Base-by-base conservation (phyloP, 225 moss, liverwort and hornwort genomes). In the Antitrichia curtipendula region DNA sequence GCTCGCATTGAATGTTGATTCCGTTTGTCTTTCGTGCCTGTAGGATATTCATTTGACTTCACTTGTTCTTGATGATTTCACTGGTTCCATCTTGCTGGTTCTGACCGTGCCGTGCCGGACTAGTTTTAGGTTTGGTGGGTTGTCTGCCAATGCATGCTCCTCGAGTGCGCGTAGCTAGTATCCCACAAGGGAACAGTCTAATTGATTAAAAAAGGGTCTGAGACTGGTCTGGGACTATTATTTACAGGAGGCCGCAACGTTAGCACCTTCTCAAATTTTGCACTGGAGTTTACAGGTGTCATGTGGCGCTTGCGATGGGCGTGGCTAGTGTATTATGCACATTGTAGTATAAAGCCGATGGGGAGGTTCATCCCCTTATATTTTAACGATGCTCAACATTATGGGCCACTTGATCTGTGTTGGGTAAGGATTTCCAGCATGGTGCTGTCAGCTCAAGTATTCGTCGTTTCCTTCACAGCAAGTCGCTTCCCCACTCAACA, bases 1-100 rank as follows among this genome's bases (percentile, higher is more conserved):
- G 96, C 96, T 78, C 95, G 94, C 58, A 97, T 98, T 83, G 98
- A 98, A 86, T 96, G 96, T 84, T 96, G 84, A 92, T 65, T 29
- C 43, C 60, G 17, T 27, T 56, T 45, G 53, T 34, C 77, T 74
- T 43, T 49, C 53, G 45, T 70, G 89, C 41, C 17, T 84, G 43
- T 58, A 82, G 72, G 45, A 59, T 61, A 82, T 69, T 80, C 63
- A 63, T 81, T 59, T 40, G 31, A 64, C 5, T 75, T n/a, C 12
- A 58, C n/a, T 61, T 69, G 32, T 49, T 79, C 88, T 91, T 68
- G 58, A 85, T 57, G 77, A 76, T 81, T 79, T 84, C 71, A 62
- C 36, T 85, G 12, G 64, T 72, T 89, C 60, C 50, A 63, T 57
- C 54, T 43, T 34, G 82, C 21, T 64, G 50, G 71, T 36, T 85